Base-by-base conservation (phyloP, 192 early-diverging fungal genomes). In the Backusella tarrabulga region DNA sequence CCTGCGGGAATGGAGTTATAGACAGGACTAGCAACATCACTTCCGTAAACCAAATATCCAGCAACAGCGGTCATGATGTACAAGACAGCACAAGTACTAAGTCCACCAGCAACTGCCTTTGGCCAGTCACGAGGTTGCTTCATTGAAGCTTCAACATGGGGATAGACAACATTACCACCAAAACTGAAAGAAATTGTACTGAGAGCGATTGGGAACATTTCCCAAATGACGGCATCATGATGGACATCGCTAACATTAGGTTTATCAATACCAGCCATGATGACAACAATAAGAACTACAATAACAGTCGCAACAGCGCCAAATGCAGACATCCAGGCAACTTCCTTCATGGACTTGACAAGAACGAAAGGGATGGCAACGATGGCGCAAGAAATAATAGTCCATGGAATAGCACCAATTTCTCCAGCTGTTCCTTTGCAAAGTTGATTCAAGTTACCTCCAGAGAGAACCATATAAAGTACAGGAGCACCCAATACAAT, bases 91-190 rank as follows among this genome's bases (percentile, higher is more conserved):
- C 91, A 88, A n/a, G 86, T 84, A 34, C 77, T 71, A 77, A 91
- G 86, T 29, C 86, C 86, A 52, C 75, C 79, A 56, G 77, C 74
- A 32, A 89, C 77, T 15, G 92, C 90, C 73, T 79, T 86, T 19
- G 85, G 84, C 85, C 91, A 94, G 1, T 83, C 68, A 12, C 74
- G 68, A 36, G 91, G 92, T 34, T 85, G 78, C 29, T 84, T 80
- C 90, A 94, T 90, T 35, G 88, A 85, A 5, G 84, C 82, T 76
- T 94, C 91, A 4, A 92, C 88, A 69, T 94, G 88, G 54, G 91
- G 87, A 78, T 90, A 94, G 32, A 92, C 89, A 36, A 90, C 88
- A 77, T 92, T 94, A 36, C 92, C 92, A 38, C 88, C 86, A 54
- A 90, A 94, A 23, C 87, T 88, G 72, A 92, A 92, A 26, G 84